phyloP scores from a whole-genome alignment of 192 early-diverging fungal species.

The Dispira simplex region DNA sequence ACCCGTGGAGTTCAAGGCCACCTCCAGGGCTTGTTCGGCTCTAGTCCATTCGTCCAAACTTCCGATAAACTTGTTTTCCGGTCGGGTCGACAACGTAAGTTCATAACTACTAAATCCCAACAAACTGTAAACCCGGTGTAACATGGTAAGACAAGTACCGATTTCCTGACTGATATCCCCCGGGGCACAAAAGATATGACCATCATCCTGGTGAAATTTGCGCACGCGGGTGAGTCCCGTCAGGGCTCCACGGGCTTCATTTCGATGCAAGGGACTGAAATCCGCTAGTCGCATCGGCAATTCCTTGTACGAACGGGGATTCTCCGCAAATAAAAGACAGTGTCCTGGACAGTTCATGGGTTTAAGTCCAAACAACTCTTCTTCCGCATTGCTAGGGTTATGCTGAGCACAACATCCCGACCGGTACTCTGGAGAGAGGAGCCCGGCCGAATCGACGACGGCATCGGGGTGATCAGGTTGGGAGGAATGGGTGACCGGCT shows the following conservation, averaged over 20 bases:
- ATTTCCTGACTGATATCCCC: slow-evolving; percentile 75
- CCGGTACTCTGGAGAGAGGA: not conserved
- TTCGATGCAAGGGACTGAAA: slow-evolving; percentile 87
- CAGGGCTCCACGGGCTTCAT: slow-evolving; percentile 80
- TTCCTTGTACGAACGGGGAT: slow-evolving; percentile 70
- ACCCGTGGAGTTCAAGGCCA: slow-evolving; percentile 47
- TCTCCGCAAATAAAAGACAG: slow-evolving; percentile 75
- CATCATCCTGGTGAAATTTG: slow-evolving; percentile 95
- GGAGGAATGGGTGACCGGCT: not conserved
- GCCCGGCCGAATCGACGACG: not conserved
- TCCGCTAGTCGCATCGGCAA: slow-evolving; percentile 81
- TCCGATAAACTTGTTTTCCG: slow-evolving; percentile 56
- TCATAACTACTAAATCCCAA: slow-evolving; percentile 69
- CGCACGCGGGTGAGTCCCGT: slow-evolving; percentile 83
- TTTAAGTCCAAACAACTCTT: slow-evolving; percentile 71
- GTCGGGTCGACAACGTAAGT: slow-evolving; percentile 68
- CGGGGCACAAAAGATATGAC: slow-evolving; percentile 84
- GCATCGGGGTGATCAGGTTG: slow-evolving; percentile 1
- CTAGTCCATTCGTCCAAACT: slow-evolving; percentile 52
- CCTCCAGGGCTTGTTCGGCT: slow-evolving; percentile 57
- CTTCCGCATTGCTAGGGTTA: slow-evolving; percentile 18
- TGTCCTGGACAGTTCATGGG: slow-evolving; percentile 99
- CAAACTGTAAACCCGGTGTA: slow-evolving; percentile 59
- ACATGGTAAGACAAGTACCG: slow-evolving; percentile 50
- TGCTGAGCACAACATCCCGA: not conserved